Conservation (phyloP, 352 stramenopile species). For the Globisporangium sylvaticum region DNA sequence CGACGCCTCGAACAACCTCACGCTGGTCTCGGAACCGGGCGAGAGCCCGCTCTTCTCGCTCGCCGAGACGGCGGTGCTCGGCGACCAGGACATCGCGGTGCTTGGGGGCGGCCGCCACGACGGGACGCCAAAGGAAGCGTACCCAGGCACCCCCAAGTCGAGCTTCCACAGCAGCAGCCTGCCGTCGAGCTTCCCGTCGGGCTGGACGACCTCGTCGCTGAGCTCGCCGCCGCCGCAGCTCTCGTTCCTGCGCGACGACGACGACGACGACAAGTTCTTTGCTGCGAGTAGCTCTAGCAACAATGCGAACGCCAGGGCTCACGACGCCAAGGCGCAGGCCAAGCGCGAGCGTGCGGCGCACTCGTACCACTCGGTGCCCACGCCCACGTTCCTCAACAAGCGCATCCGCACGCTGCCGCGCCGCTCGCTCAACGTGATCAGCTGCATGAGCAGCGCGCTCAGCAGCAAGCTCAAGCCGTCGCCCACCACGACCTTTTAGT, state of each 20-base stretch:
- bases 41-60: constrained; percentile 1
- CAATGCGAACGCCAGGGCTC: not conserved
- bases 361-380: constrained; percentile 6
- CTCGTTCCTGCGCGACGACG: constrained; percentile 6
- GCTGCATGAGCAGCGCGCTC: constrained; percentile 7
- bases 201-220: constrained; percentile 2
- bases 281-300: not conserved
- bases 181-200: not conserved
- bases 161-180: constrained; percentile 10
- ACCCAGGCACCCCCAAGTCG: constrained; percentile 10
- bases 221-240: not conserved
- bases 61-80: not conserved
- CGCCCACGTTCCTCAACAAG: constrained; percentile 6
- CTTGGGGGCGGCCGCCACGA: not conserved
- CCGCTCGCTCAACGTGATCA: constrained; percentile 3
- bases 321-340: not conserved
- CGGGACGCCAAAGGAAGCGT: constrained; percentile 13
- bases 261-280: constrained; percentile 1
- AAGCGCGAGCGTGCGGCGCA: constrained; percentile 4
- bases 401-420: constrained; percentile 6
- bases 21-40: not conserved
- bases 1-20: constrained; percentile 6
- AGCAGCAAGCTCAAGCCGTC: constrained; percentile 1
- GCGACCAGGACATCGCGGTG: constrained; percentile 3
- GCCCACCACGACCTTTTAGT: not conserved